Percentiles rank a stretch among this genome's conserved stretches.
These are phyloP conservation scores for Solanum chiquidenum DNA, from an alignment of 257 asterid species.

Conservation along the genomic window DNA sequence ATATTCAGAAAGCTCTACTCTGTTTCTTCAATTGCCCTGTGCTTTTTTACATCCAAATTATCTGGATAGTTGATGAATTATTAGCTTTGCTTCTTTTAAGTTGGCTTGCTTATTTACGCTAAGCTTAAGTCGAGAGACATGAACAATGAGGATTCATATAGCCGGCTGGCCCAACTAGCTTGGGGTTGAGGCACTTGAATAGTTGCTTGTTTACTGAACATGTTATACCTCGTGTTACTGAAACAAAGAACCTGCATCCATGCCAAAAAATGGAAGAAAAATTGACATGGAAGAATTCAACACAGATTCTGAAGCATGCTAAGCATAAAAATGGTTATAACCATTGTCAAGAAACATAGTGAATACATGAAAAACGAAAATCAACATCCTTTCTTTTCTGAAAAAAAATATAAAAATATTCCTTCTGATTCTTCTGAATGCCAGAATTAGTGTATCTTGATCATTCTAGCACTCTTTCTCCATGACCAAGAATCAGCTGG, in stretches of 20 bases:
- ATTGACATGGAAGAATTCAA: not conserved
- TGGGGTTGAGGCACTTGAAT: not conserved
- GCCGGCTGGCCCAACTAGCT: not conserved
- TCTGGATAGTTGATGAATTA: not conserved
- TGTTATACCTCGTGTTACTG: not conserved
- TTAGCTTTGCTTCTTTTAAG: not conserved
- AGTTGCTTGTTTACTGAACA: not conserved
- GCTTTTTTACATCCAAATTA: not conserved
- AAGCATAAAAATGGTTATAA: not conserved
- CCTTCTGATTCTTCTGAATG: not conserved
- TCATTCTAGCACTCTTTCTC: slow-evolving; percentile 31
- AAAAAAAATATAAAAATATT: not conserved
- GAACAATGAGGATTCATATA: not conserved
- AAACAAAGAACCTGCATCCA: not conserved
- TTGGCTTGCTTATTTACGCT: not conserved
- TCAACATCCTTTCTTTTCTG: not conserved
- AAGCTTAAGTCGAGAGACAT: not conserved
- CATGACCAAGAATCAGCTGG: slow-evolving; percentile 85
- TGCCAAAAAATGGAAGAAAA: not conserved
- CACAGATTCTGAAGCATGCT: not conserved
- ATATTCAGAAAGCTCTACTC: not conserved
- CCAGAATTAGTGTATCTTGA: slow-evolving; percentile 12
- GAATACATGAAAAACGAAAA: not conserved
- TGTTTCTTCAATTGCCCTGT: not conserved
- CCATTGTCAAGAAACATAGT: not conserved